These are phyloP conservation scores for Talaromyces verruculosus DNA, from an alignment of 2,329 filamentous ascomycete genomes.

Conservation along the genomic window DNA sequence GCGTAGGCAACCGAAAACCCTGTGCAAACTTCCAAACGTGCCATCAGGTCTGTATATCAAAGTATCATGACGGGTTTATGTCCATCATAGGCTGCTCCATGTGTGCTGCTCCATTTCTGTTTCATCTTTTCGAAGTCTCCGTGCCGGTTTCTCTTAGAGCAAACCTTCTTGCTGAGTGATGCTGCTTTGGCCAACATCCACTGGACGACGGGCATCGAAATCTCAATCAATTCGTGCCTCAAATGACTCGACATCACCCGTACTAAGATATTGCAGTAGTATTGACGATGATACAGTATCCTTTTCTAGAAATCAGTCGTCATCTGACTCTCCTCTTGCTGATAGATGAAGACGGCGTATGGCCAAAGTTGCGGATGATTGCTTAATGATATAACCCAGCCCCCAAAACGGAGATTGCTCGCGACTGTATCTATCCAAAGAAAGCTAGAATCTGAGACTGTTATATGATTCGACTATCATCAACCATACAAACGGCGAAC, in stretches of 20 bases:
- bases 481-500: not conserved
- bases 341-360: not conserved
- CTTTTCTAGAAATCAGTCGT: not conserved
- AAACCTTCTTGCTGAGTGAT: not conserved
- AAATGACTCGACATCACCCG: slow-evolving; percentile 4
- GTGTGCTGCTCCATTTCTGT: not conserved
- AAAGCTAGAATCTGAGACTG: slow-evolving; percentile 2
- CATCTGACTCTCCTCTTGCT: not conserved
- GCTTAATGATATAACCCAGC: not conserved
- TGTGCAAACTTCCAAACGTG: not conserved
- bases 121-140: not conserved
- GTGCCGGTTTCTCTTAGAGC: not conserved
- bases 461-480: slow-evolving; percentile 3
- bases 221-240: not conserved
- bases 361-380: not conserved
- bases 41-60: not conserved
- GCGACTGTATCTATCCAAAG: not conserved
- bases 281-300: slow-evolving; percentile 9
- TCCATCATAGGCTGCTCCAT: not conserved
- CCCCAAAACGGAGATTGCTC: slow-evolving; percentile 6
- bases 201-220: slow-evolving; percentile 3
- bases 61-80: not conserved
- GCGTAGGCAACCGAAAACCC: not conserved
- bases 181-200: not conserved
- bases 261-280: slow-evolving; percentile 1